A percentile compares a stretch with the other conserved stretches of the same genome.
Conservation (phyloP, 768 basidiomycete species). For the Kwoniella bestiolae region DNA sequence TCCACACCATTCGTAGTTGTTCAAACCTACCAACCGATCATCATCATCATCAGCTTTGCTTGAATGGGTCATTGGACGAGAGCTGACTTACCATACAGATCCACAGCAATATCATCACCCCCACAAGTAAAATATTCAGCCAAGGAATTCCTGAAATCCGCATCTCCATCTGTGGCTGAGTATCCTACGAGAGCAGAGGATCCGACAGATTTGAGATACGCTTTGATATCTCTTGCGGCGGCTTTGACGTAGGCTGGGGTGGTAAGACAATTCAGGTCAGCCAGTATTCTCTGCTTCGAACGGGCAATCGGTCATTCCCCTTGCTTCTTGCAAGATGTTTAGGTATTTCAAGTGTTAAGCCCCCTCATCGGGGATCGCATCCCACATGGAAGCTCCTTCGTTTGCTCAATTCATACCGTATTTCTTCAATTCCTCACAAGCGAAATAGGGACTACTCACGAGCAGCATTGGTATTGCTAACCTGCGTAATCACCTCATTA, state of each 20-base stretch:
- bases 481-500: constrained; percentile 73
- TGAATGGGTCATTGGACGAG: not conserved
- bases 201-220: constrained; percentile 71
- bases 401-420: not conserved
- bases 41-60: not conserved
- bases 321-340: no score
- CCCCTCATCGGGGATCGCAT: no score
- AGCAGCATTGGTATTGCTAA: constrained; percentile 65
- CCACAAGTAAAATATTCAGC: constrained; percentile 84
- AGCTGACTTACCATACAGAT: constrained; percentile 72
- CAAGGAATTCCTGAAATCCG: constrained; percentile 65
- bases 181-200: constrained; percentile 77
- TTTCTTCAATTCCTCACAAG: no score
- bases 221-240: constrained; percentile 82
- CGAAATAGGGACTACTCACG: constrained; percentile 47
- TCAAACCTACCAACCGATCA: constrained; percentile 26
- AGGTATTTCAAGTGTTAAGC: no score
- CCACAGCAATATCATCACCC: constrained; percentile 70
- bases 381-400: no score
- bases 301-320: no score
- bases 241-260: constrained; percentile 77
- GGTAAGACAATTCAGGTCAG: not conserved
- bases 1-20: constrained; percentile 79
- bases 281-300: no score
- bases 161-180: constrained; percentile 76